phyloP scores from a whole-genome alignment of 2,329 filamentous ascomycete species.

The Mariannaea sp. region DNA sequence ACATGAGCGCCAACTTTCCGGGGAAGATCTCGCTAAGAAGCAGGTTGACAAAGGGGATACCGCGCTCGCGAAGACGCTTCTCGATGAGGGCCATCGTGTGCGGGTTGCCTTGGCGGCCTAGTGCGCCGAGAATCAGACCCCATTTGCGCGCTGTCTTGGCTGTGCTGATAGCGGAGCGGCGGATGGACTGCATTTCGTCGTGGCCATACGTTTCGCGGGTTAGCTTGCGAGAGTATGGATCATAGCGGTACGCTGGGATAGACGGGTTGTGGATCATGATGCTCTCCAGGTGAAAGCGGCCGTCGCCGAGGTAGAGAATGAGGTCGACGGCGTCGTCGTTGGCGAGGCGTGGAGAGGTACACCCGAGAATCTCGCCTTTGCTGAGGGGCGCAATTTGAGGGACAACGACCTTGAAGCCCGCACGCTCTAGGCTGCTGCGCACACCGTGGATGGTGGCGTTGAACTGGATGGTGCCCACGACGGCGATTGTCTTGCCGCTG shows the following conservation, averaged over 20 bases:
- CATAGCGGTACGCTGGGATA: constrained; percentile 92
- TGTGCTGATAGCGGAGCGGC: constrained; percentile 74
- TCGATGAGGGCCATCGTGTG: constrained; percentile 90
- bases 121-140: constrained; percentile 90
- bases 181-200: constrained; percentile 83
- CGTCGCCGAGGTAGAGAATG: constrained; percentile 89
- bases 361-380: constrained; percentile 96
- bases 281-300: constrained; percentile 93
- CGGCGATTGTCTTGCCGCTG: constrained; percentile 81
- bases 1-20: constrained; percentile 91
- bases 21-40: constrained; percentile 96
- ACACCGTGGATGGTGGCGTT: constrained; percentile 95
- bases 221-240: constrained; percentile 90
- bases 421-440: constrained; percentile 74
- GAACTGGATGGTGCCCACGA: constrained; percentile 98
- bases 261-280: constrained; percentile 98
- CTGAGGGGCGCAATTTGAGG: constrained; percentile 92
- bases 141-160: constrained; percentile 83
- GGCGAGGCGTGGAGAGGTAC: constrained; percentile 79
- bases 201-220: constrained; percentile 93
- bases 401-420: constrained; percentile 83
- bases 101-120: constrained; percentile 94
- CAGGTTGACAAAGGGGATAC: constrained; percentile 82
- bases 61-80: constrained; percentile 69
- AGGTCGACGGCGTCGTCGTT: constrained; percentile 68